phyloP scores from a whole-genome alignment of 139 green algal species.

The Chlamydomonas applanata region DNA sequence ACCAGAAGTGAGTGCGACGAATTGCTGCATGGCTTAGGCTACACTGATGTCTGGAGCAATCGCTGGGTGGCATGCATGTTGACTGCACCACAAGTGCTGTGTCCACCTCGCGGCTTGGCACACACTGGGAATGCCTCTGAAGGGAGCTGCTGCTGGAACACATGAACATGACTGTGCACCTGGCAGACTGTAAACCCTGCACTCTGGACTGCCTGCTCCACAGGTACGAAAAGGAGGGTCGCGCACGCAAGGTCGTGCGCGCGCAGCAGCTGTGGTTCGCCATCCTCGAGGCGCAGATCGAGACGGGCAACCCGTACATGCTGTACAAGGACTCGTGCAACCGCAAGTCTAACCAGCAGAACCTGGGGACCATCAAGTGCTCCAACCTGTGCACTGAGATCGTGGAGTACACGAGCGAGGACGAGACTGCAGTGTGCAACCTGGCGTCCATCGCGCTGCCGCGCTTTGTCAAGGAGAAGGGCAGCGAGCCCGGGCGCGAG shows the following conservation, averaged over 20 bases:
- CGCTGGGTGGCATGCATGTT: too few relatives aligned
- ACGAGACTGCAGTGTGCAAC: constrained; percentile 99
- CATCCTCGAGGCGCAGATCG: constrained; percentile 96
- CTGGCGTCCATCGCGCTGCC: constrained; percentile 96
- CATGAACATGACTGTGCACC: too few relatives aligned
- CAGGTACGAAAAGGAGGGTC: constrained; percentile 77
- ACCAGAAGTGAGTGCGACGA: constrained; percentile 64
- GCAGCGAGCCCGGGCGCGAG: constrained; percentile 40
- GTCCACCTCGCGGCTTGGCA: too few relatives aligned
- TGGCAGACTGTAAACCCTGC: too few relatives aligned
- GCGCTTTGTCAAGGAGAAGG: constrained; percentile 61
- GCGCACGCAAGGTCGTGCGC: constrained; percentile 76
- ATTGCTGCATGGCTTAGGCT: too few relatives aligned
- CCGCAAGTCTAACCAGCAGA: constrained; percentile 96
- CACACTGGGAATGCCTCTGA: too few relatives aligned
- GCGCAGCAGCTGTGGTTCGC: constrained; percentile 99
- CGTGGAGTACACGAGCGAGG: constrained; percentile 91
- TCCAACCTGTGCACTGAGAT: constrained; percentile 99
- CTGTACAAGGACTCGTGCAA: constrained; percentile 99
- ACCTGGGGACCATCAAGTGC: constrained; percentile 97
- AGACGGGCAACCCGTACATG: constrained; percentile 99
- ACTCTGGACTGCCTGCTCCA: too few relatives aligned
- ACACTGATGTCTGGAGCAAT: too few relatives aligned
- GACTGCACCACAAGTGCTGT: too few relatives aligned
- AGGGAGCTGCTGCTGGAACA: too few relatives aligned